These are phyloP conservation scores for Fusarium sp. DNA, from an alignment of 2,329 filamentous ascomycete species.

Conservation along the genomic window DNA sequence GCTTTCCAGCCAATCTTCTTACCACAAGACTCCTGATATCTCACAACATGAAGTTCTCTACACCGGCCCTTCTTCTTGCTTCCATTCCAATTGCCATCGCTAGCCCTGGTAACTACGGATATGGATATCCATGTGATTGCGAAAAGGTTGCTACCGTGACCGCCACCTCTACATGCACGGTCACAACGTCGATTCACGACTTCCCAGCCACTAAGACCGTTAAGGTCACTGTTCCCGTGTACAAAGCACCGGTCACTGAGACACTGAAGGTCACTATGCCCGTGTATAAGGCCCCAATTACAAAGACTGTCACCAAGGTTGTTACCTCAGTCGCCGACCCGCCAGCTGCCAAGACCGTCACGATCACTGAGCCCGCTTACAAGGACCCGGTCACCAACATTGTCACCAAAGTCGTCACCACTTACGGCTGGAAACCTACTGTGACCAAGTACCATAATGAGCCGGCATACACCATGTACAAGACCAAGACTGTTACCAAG, in stretches of 20 bases:
- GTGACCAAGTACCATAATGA: conserved; percentile 1
- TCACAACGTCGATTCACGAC: not conserved
- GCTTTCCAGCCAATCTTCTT: not conserved
- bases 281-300: not conserved
- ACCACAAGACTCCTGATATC: not conserved
- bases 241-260: not conserved
- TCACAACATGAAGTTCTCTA: not conserved
- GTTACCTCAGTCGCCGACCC: not conserved
- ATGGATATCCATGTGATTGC: not conserved
- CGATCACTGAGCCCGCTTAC: not conserved
- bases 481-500: not conserved
- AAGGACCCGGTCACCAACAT: not conserved
- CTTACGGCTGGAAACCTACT: not conserved
- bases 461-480: conserved; percentile 3
- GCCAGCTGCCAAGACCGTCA: not conserved
- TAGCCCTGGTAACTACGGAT: not conserved
- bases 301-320: not conserved
- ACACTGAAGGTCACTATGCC: not conserved
- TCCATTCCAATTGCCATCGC: not conserved
- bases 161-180: not conserved
- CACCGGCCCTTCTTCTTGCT: not conserved
- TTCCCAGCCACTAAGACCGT: not conserved
- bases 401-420: not conserved
- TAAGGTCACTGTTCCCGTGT: not conserved
- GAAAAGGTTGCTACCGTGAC: not conserved